phyloP scores from a whole-genome alignment of 345 rosid genomes.

The Eucalyptus sp. region DNA sequence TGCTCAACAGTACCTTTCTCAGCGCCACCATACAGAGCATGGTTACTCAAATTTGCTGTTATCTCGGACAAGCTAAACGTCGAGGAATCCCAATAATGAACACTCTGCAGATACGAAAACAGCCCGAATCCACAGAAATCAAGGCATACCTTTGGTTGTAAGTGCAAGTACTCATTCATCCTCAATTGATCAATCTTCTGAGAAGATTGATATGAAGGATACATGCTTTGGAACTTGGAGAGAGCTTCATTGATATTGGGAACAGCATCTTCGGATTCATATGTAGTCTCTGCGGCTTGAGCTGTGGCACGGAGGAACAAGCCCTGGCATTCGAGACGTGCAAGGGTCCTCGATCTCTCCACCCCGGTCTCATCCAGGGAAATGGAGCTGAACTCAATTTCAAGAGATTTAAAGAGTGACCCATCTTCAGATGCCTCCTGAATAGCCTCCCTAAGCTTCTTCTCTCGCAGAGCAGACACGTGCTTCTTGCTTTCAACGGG shows the following conservation, averaged over 20 bases:
- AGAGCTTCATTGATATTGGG: conserved; percentile 57
- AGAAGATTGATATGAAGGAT: conserved; percentile 74
- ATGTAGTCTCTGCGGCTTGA: conserved; percentile 66
- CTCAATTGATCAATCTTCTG: conserved; percentile 84
- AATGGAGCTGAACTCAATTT: conserved; percentile 43
- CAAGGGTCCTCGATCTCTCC: conserved; percentile 91
- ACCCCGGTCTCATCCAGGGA: conserved; percentile 44
- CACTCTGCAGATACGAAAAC: conserved; percentile 79
- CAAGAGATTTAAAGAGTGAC: conserved; percentile 72
- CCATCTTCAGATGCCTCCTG: conserved; percentile 98
- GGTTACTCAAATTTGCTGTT: conserved; percentile 89
- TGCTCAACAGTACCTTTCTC: conserved; percentile 84
- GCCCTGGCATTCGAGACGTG: conserved; percentile 87
- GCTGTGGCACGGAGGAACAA: conserved; percentile 92
- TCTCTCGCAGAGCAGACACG: conserved; percentile 53
- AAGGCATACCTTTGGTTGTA: conserved; percentile 92
- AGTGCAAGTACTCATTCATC: conserved; percentile 63
- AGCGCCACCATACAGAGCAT: conserved; percentile 91
- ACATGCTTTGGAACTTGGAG: conserved; percentile 70
- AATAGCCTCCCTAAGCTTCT: conserved; percentile 85
- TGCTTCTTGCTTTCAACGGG: conserved; percentile 32
- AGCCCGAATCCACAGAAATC: conserved; percentile 97
- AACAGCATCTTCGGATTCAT: conserved; percentile 59
- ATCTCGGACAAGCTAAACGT: conserved; percentile 95
- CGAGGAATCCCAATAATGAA: conserved; percentile 96